Conservation (phyloP, 2,329 filamentous ascomycete genomes). For the Geosmithia morbida region DNA sequence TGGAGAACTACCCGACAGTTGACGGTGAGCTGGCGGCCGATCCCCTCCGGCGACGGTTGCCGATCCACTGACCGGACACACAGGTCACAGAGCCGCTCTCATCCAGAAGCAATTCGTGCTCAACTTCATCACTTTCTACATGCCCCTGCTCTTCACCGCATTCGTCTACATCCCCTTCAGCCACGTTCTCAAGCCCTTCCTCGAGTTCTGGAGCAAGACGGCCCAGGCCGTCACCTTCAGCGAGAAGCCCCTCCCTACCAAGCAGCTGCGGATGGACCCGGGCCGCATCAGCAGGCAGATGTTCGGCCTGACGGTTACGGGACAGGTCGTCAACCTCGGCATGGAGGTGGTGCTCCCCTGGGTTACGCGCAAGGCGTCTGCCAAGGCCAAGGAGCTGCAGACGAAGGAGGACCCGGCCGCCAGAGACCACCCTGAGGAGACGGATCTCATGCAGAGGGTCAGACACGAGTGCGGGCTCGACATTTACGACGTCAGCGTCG, state of each 20-base stretch:
- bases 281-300: conserved; percentile 76
- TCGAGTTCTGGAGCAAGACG: conserved; percentile 65
- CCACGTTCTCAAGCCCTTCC: conserved; percentile 65
- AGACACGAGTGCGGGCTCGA: conserved; percentile 71
- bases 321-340: conserved; percentile 75
- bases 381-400: conserved; percentile 67
- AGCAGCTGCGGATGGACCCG: conserved; percentile 68
- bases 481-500: conserved; percentile 76
- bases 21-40: conserved; percentile 31
- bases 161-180: conserved; percentile 94
- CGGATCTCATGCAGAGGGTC: conserved; percentile 65
- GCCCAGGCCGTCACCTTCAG: conserved; percentile 63
- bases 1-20: conserved; percentile 85
- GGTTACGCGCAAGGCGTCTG: conserved; percentile 62
- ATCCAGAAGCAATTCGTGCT: conserved; percentile 90
- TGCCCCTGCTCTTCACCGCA: conserved; percentile 80
- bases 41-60: neutral
- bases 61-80: neutral
- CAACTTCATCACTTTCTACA: conserved; percentile 93
- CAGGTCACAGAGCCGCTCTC: conserved; percentile 67
- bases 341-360: conserved; percentile 79
- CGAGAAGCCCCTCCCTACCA: conserved; percentile 52
- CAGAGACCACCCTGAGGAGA: conserved; percentile 63
- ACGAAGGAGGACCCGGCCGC: conserved; percentile 33
- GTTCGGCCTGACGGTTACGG: conserved; percentile 91